phyloP scores from a whole-genome alignment of 768 basidiomycete species.

The Gloeophyllum trabeum region DNA sequence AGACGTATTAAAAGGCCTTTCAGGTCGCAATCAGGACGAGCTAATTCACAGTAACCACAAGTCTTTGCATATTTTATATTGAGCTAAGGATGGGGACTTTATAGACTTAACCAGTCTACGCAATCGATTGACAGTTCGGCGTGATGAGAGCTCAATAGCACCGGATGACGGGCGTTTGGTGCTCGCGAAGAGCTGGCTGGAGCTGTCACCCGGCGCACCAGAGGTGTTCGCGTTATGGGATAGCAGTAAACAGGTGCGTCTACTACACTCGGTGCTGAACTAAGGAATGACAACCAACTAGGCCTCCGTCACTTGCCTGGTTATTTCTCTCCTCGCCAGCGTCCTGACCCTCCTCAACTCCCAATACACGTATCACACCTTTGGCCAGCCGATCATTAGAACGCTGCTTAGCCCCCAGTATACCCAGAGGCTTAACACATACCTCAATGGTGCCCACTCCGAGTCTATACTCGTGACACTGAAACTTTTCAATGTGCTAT shows the following conservation, averaged over 20 bases:
- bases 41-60: slow-evolving; percentile 6
- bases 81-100: slow-evolving; percentile 2
- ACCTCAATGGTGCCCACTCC: slow-evolving; percentile 48
- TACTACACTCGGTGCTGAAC: too few species aligned
- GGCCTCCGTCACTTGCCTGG: too few species aligned
- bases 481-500: slow-evolving; percentile 51
- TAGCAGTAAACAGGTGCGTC: too few species aligned
- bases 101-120: slow-evolving; percentile 7
- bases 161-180: slow-evolving; percentile 50
- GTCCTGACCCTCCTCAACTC: slow-evolving; percentile 51
- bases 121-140: slow-evolving; percentile 48
- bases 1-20: slow-evolving; percentile 8
- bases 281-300: too few species aligned
- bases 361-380: slow-evolving; percentile 57
- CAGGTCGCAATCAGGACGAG: slow-evolving; percentile 8
- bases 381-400: slow-evolving; percentile 55
- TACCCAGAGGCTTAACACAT: slow-evolving; percentile 46
- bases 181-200: slow-evolving; percentile 55
- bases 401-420: slow-evolving; percentile 43
- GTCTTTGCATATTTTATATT: neutral
- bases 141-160: slow-evolving; percentile 32
- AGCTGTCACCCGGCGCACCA: slow-evolving; percentile 37
- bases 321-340: neutral
- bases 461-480: slow-evolving; percentile 58
- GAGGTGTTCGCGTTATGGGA: slow-evolving; percentile 62